phyloP scores from a whole-genome alignment of 306 rosid species.

The Trifolium fragiferum region DNA sequence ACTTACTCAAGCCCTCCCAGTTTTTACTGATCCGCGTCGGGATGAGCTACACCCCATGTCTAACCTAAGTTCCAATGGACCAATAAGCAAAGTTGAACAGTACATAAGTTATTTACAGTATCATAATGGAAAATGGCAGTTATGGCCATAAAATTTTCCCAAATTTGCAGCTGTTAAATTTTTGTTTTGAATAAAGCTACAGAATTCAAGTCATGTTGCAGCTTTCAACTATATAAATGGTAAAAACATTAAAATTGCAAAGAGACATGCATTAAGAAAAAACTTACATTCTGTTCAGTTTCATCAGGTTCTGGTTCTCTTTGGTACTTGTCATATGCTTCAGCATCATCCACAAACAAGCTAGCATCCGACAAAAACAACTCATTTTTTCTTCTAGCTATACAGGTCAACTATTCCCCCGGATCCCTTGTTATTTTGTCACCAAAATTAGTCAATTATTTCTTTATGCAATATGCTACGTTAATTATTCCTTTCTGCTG shows the following conservation, averaged over 20 bases:
- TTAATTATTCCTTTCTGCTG: too few species aligned
- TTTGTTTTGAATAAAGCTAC: neutral
- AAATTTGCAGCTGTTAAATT: neutral
- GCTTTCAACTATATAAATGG: neutral
- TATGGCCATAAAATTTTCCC: neutral
- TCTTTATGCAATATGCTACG: too few species aligned
- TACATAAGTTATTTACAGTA: neutral
- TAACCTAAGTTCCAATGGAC: neutral
- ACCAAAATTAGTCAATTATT: too few species aligned
- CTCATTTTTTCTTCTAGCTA: too few species aligned
- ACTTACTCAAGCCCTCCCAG: too few species aligned
- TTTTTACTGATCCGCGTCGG: too few species aligned
- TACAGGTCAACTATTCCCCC: too few species aligned
- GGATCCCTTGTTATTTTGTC: too few species aligned
- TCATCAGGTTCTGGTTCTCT: conserved; percentile 66
- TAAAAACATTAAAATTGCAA: conserved; percentile 4
- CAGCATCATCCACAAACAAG: conserved; percentile 95
- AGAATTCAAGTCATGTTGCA: conserved; percentile 1
- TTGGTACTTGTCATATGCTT: conserved; percentile 83
- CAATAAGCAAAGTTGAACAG: neutral
- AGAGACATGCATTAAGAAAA: conserved; percentile 24
- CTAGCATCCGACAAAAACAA: conserved; percentile 90
- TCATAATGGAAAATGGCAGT: neutral
- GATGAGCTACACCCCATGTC: too few species aligned
- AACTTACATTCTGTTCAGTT: conserved; percentile 63